Conservation (phyloP, 768 basidiomycete genomes). For the Botryobasidium botryosum region DNA sequence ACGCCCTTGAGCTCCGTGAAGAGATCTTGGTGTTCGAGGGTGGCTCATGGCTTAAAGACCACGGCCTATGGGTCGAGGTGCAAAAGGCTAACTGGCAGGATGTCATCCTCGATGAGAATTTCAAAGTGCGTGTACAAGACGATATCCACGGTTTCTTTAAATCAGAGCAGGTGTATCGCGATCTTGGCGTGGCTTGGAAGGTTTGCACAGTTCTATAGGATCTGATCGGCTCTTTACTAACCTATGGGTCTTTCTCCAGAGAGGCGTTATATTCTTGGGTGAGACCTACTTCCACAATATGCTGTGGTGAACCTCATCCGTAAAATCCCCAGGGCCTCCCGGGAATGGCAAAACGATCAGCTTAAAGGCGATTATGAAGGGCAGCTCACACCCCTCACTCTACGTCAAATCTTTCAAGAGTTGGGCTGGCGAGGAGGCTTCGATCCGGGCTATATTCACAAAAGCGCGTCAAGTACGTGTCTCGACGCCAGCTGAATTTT, state of each 20-base stretch:
- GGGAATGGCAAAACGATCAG: conserved; percentile 79
- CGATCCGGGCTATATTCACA: conserved; percentile 50
- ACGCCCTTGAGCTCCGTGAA: conserved; percentile 35
- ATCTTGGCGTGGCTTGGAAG: conserved; percentile 72
- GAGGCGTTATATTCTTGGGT: conserved; percentile 69
- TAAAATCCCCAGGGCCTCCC: no score
- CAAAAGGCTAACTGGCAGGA: conserved; percentile 58
- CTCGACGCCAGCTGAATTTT: no score
- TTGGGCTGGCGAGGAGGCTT: conserved; percentile 43
- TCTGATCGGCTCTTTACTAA: conserved; percentile 11
- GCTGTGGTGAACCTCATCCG: no score
- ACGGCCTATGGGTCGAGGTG: conserved; percentile 39
- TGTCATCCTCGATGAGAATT: conserved; percentile 50
- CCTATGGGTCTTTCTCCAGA: conserved; percentile 23
- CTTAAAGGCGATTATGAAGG: conserved; percentile 66
- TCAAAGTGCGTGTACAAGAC: conserved; percentile 50
- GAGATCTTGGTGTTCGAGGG: conserved; percentile 65
- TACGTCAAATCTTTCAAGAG: conserved; percentile 73
- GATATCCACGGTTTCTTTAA: conserved; percentile 68
- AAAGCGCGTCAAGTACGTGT: conserved; percentile 52
- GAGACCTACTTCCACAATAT: conserved; percentile 35
- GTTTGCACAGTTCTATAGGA: conserved; percentile 21
- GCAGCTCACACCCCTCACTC: conserved; percentile 42
- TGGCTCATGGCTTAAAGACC: conserved; percentile 42
- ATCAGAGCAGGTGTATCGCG: conserved; percentile 56